phyloP scores from a whole-genome alignment of 2,329 filamentous ascomycete species.

The Claviceps africana region DNA sequence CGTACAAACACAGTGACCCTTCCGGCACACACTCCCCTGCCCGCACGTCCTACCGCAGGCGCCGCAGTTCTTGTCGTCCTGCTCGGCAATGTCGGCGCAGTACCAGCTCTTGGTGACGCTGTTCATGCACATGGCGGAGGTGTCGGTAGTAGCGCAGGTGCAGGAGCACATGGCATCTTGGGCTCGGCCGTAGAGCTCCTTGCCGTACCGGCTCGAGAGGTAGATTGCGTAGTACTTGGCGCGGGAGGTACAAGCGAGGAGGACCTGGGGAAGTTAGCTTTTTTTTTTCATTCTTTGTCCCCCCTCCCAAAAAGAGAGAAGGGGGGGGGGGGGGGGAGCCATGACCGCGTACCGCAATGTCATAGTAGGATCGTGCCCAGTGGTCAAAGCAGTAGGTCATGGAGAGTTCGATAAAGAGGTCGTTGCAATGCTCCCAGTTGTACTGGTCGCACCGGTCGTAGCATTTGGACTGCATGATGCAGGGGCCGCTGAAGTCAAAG shows the following conservation, averaged over 20 bases:
- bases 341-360: background rate
- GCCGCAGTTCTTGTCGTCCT: background rate
- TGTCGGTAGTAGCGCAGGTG: background rate
- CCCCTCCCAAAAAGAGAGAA: too few species aligned
- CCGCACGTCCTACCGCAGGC: background rate
- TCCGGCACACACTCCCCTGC: background rate
- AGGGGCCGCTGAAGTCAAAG: background rate
- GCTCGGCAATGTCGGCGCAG: background rate
- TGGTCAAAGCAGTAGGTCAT: background rate
- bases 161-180: conserved; percentile 1
- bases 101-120: background rate
- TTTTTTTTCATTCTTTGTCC: too few species aligned
- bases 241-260: background rate
- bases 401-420: background rate
- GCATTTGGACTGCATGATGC: background rate
- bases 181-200: background rate
- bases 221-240: background rate
- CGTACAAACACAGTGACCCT: background rate
- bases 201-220: background rate
- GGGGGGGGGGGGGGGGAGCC: too few species aligned
- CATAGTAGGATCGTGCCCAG: background rate
- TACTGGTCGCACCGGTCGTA: background rate
- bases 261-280: background rate
- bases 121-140: background rate
- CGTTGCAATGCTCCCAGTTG: background rate